Conservation (phyloP, 2,329 filamentous ascomycete species). For the Xylaria arbuscula region DNA sequence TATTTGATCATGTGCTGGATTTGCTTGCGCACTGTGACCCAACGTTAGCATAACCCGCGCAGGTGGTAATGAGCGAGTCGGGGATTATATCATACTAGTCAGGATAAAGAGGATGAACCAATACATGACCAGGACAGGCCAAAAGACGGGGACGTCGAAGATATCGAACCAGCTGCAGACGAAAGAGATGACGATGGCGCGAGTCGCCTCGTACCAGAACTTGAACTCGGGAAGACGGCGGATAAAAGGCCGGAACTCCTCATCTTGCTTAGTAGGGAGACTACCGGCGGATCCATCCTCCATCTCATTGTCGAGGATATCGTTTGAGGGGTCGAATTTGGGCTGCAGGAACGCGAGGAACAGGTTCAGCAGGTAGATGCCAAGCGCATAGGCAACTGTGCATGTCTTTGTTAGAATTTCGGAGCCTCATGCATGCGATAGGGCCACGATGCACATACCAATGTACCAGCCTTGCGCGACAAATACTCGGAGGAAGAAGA, state of each 20-base stretch:
- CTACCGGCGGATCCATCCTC: constrained; percentile 87
- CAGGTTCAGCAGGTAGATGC: constrained; percentile 98
- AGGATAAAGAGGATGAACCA: constrained; percentile 97
- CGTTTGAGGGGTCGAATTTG: constrained; percentile 98
- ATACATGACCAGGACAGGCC: constrained; percentile 97
- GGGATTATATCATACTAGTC: constrained; percentile 75
- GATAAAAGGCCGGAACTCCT: constrained; percentile 98
- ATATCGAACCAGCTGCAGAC: constrained; percentile 91
- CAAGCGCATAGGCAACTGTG: constrained; percentile 92
- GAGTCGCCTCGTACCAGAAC: constrained; percentile 97
- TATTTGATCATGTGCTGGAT: constrained; percentile 99
- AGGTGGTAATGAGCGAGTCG: background rate
- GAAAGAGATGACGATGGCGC: constrained; percentile 85
- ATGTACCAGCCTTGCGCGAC: constrained; percentile 99
- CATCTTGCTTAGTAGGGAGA: constrained; percentile 93
- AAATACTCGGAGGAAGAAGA: constrained; percentile 92
- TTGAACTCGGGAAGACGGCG: constrained; percentile 97
- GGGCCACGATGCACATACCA: constrained; percentile 64
- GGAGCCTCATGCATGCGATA: background rate
- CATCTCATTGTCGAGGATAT: constrained; percentile 90
- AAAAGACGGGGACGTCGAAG: constrained; percentile 98
- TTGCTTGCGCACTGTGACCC: constrained; percentile 87
- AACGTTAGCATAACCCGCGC: constrained; percentile 25
- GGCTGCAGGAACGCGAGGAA: constrained; percentile 98
- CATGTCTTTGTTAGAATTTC: constrained; percentile 34